Conservation (phyloP, 163 green algal species). For the Prototheca wickerhamii region DNA sequence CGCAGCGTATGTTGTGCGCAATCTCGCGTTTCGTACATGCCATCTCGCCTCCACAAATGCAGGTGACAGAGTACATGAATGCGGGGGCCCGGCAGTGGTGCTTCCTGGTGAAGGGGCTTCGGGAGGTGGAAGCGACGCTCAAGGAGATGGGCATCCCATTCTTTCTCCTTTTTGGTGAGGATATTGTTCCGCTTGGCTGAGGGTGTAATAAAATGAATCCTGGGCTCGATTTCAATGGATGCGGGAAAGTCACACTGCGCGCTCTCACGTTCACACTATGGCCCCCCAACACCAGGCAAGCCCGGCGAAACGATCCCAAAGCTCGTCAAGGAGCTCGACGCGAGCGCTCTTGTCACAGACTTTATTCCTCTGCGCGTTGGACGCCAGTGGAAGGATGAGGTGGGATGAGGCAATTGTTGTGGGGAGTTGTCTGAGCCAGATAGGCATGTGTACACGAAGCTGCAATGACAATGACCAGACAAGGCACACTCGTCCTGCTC, state of each 20-base stretch:
- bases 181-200: neutral
- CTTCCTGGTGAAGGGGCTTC: conserved; percentile 90
- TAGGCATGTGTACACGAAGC: neutral
- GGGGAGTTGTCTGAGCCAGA: neutral
- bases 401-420: conserved; percentile 22
- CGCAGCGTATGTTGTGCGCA: neutral
- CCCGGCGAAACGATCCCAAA: conserved; percentile 63
- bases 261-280: neutral
- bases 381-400: conserved; percentile 57
- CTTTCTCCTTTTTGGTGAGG: conserved; percentile 64
- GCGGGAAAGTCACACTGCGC: neutral
- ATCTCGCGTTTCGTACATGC: neutral
- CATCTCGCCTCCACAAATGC: neutral
- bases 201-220: neutral
- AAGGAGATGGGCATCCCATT: conserved; percentile 76
- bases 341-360: conserved; percentile 82
- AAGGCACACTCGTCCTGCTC: neutral
- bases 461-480: neutral
- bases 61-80: conserved; percentile 50
- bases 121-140: conserved; percentile 57
- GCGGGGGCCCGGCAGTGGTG: conserved; percentile 82
- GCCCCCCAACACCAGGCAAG: conserved; percentile 38
- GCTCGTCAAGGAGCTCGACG: conserved; percentile 45
- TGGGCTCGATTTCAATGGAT: neutral
- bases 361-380: conserved; percentile 73